Percentiles rank a stretch among this genome's conserved stretches.
Evolutionary conservation across 345 rosid genomes (phyloP).

Genomic region (Hypericum androsaemum): DNA sequence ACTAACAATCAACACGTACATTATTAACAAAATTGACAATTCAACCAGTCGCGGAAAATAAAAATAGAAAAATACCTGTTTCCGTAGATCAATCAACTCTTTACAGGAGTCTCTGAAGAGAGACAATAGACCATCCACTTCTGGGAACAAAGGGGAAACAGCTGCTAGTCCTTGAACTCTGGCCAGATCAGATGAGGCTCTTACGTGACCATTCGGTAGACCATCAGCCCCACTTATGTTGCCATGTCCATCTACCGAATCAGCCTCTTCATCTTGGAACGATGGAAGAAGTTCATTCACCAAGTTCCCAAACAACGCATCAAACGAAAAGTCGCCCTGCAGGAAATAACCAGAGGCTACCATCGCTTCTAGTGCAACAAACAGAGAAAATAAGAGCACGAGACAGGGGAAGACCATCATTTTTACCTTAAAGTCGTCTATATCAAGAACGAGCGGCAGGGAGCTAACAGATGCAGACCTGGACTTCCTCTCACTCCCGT

Average conservation of each 20-base stretch:
- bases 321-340: constrained; percentile 97
- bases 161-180: constrained; percentile 35
- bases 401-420: no score
- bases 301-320: constrained; percentile 85
- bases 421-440: constrained; percentile 88
- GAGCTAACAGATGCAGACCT: constrained; percentile 53
- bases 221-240: constrained; percentile 45
- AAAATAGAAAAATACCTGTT: constrained; percentile 40
- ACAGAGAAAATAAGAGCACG: no score
- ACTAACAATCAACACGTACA: no score
- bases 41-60: no score
- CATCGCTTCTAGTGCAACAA: no score
- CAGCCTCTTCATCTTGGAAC: constrained; percentile 71
- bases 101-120: constrained; percentile 80
- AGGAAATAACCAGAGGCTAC: constrained; percentile 2
- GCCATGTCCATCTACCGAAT: constrained; percentile 56
- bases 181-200: constrained; percentile 47
- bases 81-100: constrained; percentile 85
- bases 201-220: constrained; percentile 57
- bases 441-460: constrained; percentile 68
- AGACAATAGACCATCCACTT: constrained; percentile 78
- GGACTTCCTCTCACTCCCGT: constrained; percentile 27
- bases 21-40: no score
- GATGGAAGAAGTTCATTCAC: constrained; percentile 79
- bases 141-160: constrained; percentile 77